These are phyloP conservation scores for Ormosia emarginata DNA, from an alignment of 306 rosid species.

Conservation along the genomic window DNA sequence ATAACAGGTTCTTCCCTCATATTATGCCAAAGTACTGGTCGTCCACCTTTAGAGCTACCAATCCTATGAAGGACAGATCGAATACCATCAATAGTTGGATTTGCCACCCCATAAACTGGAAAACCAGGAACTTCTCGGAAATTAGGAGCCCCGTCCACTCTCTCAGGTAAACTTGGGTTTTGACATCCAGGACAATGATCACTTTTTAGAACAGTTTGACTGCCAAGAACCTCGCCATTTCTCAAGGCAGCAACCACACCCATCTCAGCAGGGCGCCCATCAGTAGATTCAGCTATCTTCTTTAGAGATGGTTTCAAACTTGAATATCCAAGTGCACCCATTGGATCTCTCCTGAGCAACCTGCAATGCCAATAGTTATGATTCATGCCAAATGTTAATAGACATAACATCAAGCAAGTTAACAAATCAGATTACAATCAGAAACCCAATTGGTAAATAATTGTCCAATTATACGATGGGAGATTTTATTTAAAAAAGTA, in stretches of 20 bases:
- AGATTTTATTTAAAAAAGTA: background rate
- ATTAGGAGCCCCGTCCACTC: conserved; percentile 92
- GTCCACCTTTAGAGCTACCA: conserved; percentile 59
- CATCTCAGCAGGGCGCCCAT: conserved; percentile 81
- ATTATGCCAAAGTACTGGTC: conserved; percentile 86
- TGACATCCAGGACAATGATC: conserved; percentile 92
- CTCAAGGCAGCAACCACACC: conserved; percentile 85
- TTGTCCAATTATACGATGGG: background rate
- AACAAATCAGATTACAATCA: background rate
- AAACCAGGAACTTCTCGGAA: conserved; percentile 88
- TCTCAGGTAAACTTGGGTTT: conserved; percentile 62
- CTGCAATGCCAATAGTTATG: conserved; percentile 37
- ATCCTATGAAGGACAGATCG: conserved; percentile 70
- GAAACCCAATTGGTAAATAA: background rate
- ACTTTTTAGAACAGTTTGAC: conserved; percentile 88
- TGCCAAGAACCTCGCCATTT: conserved; percentile 88
- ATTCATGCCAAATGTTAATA: conserved; percentile 9
- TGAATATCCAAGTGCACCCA: conserved; percentile 95
- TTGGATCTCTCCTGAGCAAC: conserved; percentile 86
- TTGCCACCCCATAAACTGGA: conserved; percentile 95
- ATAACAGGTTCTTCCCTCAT: conserved; percentile 98
- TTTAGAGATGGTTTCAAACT: conserved; percentile 57
- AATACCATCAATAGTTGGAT: conserved; percentile 91
- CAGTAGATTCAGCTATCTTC: conserved; percentile 72
- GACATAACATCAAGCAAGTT: conserved; percentile 9